Base-by-base conservation (phyloP, 305 asterid species). In the Rubia tinctorum region DNA sequence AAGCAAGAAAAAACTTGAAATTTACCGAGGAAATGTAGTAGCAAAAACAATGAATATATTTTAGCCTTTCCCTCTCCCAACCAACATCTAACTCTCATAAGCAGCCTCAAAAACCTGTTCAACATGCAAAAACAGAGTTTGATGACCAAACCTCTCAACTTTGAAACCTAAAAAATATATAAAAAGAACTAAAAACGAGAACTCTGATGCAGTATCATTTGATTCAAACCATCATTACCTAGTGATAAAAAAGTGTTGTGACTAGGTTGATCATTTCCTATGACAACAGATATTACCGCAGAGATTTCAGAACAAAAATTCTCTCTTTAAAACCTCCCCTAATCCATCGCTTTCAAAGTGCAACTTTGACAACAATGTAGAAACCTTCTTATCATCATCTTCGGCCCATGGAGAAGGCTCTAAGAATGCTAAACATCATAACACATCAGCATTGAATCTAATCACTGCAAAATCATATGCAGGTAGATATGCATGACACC, bases 361-460 rank as follows among this genome's bases (percentile, higher is more conserved):
- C 68, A 94, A 89, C 84, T 94, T 97, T 11, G 97, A 90, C 78
- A 91, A 72, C 18, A 94, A 82, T 7, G 97, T 82, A 67, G 99
- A 89, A 39, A 91, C 93, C 81, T 92, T 89, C 79, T 92, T 93
- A 71, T 94, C 99, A 75, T 94, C 98, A 15, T 94, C 97, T 80
- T 92, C 98, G 7, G 96, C 90, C 99, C 99, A 94, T 8, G 99
- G 99, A 71, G 96, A 96, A 25, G 98, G 97, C 84, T 94, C 98
- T 73, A 94, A 85, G 81, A 88, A 94, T 84, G 90, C 98, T 86
- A 94, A 84, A 86, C 98, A 94, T 6, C 95, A 86, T 37, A 87
- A 78, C 11, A 94, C 97, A 17, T 98, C 97, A 1, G 95, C 97
- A 73, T 94, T 95, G 65, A 91, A 94, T 66, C 97, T 98, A 62